Evolutionary conservation across 371 early-diverging fungal genomes (phyloP), one percentile per base, ranked within the genome.

Genomic region (Rhizopus delemar): DNA sequence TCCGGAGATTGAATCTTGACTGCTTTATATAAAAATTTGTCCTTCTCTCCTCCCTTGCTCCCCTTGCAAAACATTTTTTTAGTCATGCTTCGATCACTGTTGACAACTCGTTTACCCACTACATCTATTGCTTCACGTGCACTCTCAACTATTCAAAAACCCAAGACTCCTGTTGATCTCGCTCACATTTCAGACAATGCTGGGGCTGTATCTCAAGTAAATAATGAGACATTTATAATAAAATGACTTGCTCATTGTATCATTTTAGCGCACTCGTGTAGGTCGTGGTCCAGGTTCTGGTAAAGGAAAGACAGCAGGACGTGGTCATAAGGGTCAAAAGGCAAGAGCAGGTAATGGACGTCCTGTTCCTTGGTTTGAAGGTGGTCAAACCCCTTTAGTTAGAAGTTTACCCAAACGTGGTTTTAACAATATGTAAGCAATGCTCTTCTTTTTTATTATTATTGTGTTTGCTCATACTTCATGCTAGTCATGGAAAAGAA

Each of bases 281-380:
- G 93, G 93, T 57, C 87, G 93, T 70, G 93, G 93, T 54, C 87
- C 87, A 49, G 89, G 90, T 45, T 92, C 90, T 46, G 93, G 93
- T 55, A 87, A 87, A 62, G 96, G 96, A 48, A 89, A 92, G 62
- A 96, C 95, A 15, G 85, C 91, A 46, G 97, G 95, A 36, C 86
- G 94, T 35, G 97, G 98, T 69, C 90, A 90, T 56, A 96, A 96
- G 73, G 98, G 98, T 64, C 95, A 89, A 71, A 91, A 94, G 56
- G 89, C 93, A 12, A 88, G 96, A 22, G 63, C 89, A 3, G 88
- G 91, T 62, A 91, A 89, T 57, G 80, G 87, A 39, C 84, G 87
- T 53, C 94, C 94, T 33, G 76, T 80, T 16, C 91, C 90, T 4
- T 93, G 90, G 36, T 97, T 93, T 70, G 95, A 95, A 76, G 98